These are phyloP conservation scores for Phytophthora pseudosyringae DNA, from an alignment of 352 stramenopile genomes.

Conservation along the genomic window DNA sequence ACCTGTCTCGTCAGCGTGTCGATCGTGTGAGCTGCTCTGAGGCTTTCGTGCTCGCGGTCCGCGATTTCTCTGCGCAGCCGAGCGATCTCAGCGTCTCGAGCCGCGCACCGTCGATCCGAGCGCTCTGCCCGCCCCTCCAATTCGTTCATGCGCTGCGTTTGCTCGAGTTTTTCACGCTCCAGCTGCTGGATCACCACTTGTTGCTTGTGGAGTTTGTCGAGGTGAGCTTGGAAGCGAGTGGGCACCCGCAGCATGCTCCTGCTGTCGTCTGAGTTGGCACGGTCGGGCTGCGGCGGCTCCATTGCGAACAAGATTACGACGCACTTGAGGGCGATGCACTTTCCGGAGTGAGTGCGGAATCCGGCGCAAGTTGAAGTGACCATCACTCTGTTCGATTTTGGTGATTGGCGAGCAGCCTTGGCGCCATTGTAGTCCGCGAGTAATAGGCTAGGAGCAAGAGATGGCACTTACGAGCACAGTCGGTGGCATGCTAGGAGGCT, in stretches of 20 bases:
- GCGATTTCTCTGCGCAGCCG: slow-evolving; percentile 14
- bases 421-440: no score
- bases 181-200: slow-evolving; percentile 14
- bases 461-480: no score
- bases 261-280: neutral
- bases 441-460: no score
- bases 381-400: slow-evolving; percentile 14
- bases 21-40: slow-evolving; percentile 13
- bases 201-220: slow-evolving; percentile 9
- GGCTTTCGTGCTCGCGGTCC: neutral
- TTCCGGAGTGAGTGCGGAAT: slow-evolving; percentile 4
- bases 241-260: slow-evolving; percentile 3
- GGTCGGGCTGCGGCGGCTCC: neutral
- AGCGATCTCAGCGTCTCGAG: neutral
- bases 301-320: neutral
- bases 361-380: slow-evolving; percentile 20
- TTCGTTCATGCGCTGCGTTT: slow-evolving; percentile 1
- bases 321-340: neutral
- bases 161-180: slow-evolving; percentile 9
- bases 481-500: no score
- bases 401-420: no score
- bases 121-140: neutral
- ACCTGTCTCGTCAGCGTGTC: slow-evolving; percentile 18
- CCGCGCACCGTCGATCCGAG: neutral
- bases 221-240: slow-evolving; percentile 11